Percentiles rank a stretch among this genome's conserved stretches.
Conservation (phyloP, 345 rosid species). For the Reutealis trisperma region DNA sequence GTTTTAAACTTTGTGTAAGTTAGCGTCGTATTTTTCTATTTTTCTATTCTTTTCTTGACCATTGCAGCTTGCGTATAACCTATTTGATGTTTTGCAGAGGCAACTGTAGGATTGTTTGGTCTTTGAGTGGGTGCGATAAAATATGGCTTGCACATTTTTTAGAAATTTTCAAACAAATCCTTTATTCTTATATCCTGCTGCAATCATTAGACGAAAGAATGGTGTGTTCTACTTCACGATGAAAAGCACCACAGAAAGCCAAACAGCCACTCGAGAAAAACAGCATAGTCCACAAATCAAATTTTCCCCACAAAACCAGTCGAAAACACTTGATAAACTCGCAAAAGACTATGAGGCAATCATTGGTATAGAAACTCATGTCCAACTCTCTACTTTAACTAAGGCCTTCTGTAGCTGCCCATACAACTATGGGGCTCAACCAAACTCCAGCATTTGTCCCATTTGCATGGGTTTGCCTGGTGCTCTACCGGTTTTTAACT, state of each 20-base stretch:
- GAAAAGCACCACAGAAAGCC: constrained; percentile 41
- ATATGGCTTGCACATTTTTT: constrained; percentile 67
- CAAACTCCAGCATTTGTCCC: constrained; percentile 80
- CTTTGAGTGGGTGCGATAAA: constrained; percentile 4
- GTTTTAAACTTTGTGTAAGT: background rate
- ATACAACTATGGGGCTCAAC: constrained; percentile 71
- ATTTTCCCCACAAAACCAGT: constrained; percentile 44
- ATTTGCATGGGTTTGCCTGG: constrained; percentile 98
- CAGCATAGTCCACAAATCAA: constrained; percentile 41
- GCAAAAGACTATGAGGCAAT: constrained; percentile 70
- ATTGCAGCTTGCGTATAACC: constrained; percentile 20
- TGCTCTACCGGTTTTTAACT: constrained; percentile 81
- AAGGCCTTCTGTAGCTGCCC: constrained; percentile 93
- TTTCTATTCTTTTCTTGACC: background rate
- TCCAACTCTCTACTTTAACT: constrained; percentile 80
- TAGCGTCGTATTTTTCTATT: background rate
- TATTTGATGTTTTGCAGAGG: constrained; percentile 42
- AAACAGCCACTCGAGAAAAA: constrained; percentile 57
- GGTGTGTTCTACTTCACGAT: constrained; percentile 44
- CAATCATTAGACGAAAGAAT: constrained; percentile 50
- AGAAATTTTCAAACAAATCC: constrained; percentile 57
- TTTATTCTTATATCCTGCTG: constrained; percentile 40
- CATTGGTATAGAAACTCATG: constrained; percentile 96
- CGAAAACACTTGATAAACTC: constrained; percentile 52
- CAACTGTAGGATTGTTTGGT: constrained; percentile 13